A percentile compares a stretch with the other conserved stretches of the same genome.
These are phyloP conservation scores for Zygotorulaspora sp. DNA, from an alignment of 805 yeast genomes.

Conservation along the genomic window DNA sequence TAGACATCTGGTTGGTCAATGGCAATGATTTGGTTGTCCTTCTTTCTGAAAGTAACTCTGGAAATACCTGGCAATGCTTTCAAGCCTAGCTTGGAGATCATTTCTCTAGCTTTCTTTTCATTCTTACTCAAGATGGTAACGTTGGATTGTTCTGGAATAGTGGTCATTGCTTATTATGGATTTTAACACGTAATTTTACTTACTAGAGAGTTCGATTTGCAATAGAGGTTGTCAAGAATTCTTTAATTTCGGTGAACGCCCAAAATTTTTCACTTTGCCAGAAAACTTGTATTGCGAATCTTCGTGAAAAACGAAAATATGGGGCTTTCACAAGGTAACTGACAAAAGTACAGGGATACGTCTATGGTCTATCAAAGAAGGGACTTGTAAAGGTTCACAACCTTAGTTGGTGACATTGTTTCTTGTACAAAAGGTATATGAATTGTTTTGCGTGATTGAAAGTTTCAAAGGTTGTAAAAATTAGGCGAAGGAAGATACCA, in stretches of 20 bases:
- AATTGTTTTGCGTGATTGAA: too few species aligned
- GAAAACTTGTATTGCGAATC: neutral
- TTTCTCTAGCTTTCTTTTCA: conserved; percentile 93
- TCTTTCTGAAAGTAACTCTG: conserved; percentile 93
- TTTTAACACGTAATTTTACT: too few species aligned
- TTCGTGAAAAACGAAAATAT: conserved; percentile 1
- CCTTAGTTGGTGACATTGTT: too few species aligned
- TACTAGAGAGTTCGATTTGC: too few species aligned
- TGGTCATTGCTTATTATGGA: conserved; percentile 25
- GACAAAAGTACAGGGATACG: too few species aligned
- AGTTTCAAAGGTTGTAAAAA: too few species aligned
- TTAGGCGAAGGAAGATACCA: too few species aligned
- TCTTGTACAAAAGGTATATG: too few species aligned
- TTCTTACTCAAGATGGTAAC: conserved; percentile 72
- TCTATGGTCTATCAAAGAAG: too few species aligned
- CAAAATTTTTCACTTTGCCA: conserved; percentile 4
- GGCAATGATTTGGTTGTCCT: conserved; percentile 86
- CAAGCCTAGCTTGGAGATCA: conserved; percentile 81
- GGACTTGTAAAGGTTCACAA: too few species aligned
- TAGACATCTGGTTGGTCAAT: conserved; percentile 92
- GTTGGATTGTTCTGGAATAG: conserved; percentile 31
- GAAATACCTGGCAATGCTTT: conserved; percentile 87
- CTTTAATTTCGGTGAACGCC: neutral
- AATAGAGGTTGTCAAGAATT: too few species aligned
- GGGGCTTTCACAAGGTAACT: neutral